These are phyloP conservation scores for Colletotrichum sp. DNA, from an alignment of 2,329 filamentous ascomycete species.

Conservation along the genomic window DNA sequence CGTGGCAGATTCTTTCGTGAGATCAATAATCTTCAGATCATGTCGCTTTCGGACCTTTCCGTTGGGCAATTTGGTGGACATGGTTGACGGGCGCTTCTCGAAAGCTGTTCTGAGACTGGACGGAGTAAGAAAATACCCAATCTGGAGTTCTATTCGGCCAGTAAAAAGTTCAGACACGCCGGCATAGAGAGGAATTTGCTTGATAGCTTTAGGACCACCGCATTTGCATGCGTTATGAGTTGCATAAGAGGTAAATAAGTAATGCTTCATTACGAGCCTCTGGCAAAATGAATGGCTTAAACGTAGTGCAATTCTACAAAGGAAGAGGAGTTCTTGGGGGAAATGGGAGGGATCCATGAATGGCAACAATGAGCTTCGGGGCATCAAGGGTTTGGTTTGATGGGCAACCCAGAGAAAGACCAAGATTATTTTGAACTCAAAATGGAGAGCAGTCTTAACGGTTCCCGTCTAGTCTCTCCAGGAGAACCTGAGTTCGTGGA, in stretches of 20 bases:
- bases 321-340: neutral
- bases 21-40: neutral
- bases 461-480: neutral
- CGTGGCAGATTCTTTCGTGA: neutral
- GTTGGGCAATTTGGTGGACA: too few species aligned
- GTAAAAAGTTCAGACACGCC: too few species aligned
- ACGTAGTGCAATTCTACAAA: neutral
- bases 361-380: neutral
- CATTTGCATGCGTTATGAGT: neutral
- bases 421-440: neutral
- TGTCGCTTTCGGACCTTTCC: too few species aligned
- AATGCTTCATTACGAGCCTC: neutral
- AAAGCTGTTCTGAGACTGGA: too few species aligned
- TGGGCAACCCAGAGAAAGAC: neutral
- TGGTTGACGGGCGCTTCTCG: too few species aligned
- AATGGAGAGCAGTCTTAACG: fast-evolving
- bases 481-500: neutral
- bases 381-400: neutral
- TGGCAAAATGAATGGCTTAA: fast-evolving
- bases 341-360: neutral
- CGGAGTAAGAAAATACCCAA: too few species aligned
- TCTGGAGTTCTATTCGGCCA: too few species aligned
- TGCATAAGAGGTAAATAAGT: too few species aligned
- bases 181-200: neutral
- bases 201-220: neutral